Evolutionary conservation across 1,284 basidiomycete species (phyloP), one percentile per base, ranked within the genome.

Genomic region (Rhizopogon parksii): DNA sequence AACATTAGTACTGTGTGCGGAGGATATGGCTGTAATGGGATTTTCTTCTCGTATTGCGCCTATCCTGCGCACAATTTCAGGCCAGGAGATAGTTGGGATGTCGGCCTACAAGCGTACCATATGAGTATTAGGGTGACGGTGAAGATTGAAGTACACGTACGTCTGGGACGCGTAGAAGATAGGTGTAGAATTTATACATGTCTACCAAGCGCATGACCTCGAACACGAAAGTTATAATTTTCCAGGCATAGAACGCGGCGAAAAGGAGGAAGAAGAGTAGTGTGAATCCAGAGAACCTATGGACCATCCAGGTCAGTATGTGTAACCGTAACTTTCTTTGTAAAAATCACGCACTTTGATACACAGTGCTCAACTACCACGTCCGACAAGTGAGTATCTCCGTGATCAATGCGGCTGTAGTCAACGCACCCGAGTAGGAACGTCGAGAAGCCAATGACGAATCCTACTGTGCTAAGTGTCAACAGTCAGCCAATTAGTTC

Each of bases 51-150:
- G 82, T 53, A 95, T 93, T 8, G 84, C 75, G 37, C 82, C 84
- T 57, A 99, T 89, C 34, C 94, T 83, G 15, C 88, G 80, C 45
- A 99, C 95, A 47, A 99, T 82, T 65, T 94, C 90, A 4, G 91
- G 85, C 95, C 95, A 99, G 0, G 95, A 88, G 39, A 99, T 92
- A 0, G 95, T 97, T 70, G 94, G 92, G 42, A 99, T 94, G 67
- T 99, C 95, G 53, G 83, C 88, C 93, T 97, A 50, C 46, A 32
- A 27, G 19, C 37, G 7, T 47, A 15, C 2, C 12, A 0, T 24
- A 24, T 52, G 21, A 12, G 53, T 67, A 35, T 17, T 11, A 50
- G 25, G 19, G 32, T 36, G 2, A 46, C 30, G 14, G 32, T 30
- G 49, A 45, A 45, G 40, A 49, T 11, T 43, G 42, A 36, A 71